Base-by-base conservation (phyloP, 306 rosid species). In the Datisca glomerata region DNA sequence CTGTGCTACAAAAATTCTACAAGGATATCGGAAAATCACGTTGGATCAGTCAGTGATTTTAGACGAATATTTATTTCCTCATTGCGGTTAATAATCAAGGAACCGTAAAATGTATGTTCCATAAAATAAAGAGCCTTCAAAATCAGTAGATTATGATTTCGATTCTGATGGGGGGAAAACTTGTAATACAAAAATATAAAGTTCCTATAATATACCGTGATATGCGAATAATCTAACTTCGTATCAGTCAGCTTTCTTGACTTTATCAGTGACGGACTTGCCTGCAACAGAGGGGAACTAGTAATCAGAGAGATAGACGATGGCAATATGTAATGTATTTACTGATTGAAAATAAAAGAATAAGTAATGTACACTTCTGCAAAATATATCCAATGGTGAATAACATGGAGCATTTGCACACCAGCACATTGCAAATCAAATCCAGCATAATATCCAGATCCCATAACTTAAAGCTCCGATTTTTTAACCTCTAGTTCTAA, bases 221-320 rank as follows among this genome's bases (percentile, higher is more conserved):
- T 87, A 53, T 75, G 82, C 33, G 98, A 91, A 54, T 78, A 91
- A 45, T 91, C 96, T 80, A 91, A 80, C 71, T 84, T 91, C 21
- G 71, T 53, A 68, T 66, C 85, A 36, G 55, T 31, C 7, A 66
- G 53, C 63, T 66, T 73, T 74, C 96, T 84, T 38, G 74, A 75
- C 63, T 80, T 89, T 40, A 64, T 74, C 63, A 91, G 56, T 18
- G 84, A 69, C 10, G 92, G 73, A 46, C 93, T 75, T 41, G 96
- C 96, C 98, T 84, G 61, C 45, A 35, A 15, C 40, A 55, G 22
- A 39, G 13, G 42, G 48, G 59, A 36, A 45, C 41, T 7, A n/a
- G 16, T 36, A 9, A 22, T 17, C 31, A 7, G 14, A 18, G 14
- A 34, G 51, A 28, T 12, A 28, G 11, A 28, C 33, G 11, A 28